These are phyloP conservation scores for Acer saccharum DNA, from an alignment of 345 rosid species.

Conservation along the genomic window DNA sequence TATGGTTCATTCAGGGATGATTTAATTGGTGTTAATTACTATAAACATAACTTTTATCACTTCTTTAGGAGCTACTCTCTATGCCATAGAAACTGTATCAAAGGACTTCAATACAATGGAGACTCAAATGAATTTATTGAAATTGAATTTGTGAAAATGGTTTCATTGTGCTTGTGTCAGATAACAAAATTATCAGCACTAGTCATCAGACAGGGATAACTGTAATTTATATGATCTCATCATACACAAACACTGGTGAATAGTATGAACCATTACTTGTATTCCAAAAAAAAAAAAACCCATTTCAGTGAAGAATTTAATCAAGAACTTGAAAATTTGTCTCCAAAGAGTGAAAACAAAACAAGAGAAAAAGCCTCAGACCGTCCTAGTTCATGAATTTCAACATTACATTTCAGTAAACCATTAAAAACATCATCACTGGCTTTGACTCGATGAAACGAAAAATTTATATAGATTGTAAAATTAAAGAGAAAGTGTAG, in stretches of 20 bases:
- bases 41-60: too few species aligned
- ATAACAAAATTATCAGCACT: conserved; percentile 37
- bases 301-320: background rate
- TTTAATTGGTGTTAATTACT: too few species aligned
- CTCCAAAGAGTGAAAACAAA: background rate
- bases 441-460: conserved; percentile 6
- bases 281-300: too few species aligned
- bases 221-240: conserved; percentile 41
- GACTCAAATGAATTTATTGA: too few species aligned
- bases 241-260: conserved; percentile 30
- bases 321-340: too few species aligned
- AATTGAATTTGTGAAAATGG: too few species aligned
- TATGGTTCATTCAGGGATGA: too few species aligned
- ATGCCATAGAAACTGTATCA: too few species aligned
- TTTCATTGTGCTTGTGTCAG: conserved; percentile 38
- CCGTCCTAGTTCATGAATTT: conserved; percentile 65
- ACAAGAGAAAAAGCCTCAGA: conserved; percentile 41
- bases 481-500: background rate
- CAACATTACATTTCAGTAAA: conserved; percentile 35
- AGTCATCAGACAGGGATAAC: conserved; percentile 69
- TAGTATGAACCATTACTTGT: too few species aligned
- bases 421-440: conserved; percentile 21
- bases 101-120: too few species aligned
- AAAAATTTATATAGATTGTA: background rate
- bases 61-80: too few species aligned